Base-by-base conservation (phyloP, 208 protist genomes). In the Acanthamoeba comandoni region DNA sequence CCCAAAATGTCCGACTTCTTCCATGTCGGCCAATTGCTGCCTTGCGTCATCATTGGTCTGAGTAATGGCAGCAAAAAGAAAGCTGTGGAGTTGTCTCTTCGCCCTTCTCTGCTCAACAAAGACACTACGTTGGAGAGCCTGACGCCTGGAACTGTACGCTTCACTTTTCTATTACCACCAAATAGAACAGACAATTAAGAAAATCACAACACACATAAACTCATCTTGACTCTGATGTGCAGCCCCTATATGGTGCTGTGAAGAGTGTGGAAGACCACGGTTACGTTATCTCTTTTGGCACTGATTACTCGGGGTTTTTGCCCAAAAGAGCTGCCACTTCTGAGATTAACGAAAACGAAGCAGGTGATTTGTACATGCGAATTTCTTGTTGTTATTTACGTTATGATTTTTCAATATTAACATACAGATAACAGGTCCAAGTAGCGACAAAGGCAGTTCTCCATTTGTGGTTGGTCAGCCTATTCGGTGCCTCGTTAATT, bases 211-310 rank as follows among this genome's bases (percentile, higher is more conserved):
- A 29, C 19, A 13, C 31, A 57, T n/a, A 15, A 62, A 19, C 29
- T 13, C 55, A 9, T 29, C 7, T 22, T 22, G 3, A 65, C 9
- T 39, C 2, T 90, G 60, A 64, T 62, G 43, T 24, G 60, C 29
- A 62, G 84, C 13, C 65, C 43, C 55, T 77, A 17, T 48, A 77
- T 22, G 84, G 62, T n/a, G 49, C 48, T 24, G 84, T 91, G 43
- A 91, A 91, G 64, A 91, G 84, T 51, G 84, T 77, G 43, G 84
- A 91, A 48, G 84, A 91, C 48, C 84, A 91, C 51, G 84, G 84
- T 2, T 75, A 91, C 29, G 24, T 91, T 31, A 62, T 91, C 24
- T 71, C 58, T 11, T 91, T 91, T 60, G 84, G 65, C n/a, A 91
- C 58, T 8, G 84, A 71, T n/a, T 91, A 39, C 64, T 52, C 84